Base-by-base conservation (phyloP, 2,329 filamentous ascomycete species). In the Penicillium sp. region DNA sequence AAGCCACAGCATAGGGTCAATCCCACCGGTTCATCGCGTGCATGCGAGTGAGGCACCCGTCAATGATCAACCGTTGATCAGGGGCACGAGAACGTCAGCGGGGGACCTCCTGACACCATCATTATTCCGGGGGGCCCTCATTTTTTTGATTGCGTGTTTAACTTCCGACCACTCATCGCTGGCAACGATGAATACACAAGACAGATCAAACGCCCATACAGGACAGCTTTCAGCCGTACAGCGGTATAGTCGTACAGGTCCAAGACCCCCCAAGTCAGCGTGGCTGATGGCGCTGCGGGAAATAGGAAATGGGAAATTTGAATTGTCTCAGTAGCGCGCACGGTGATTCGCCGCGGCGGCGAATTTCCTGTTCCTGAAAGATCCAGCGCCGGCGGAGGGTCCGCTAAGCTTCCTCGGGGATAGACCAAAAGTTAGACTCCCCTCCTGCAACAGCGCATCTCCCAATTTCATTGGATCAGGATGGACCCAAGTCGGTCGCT, bases 1-100 rank as follows among this genome's bases (percentile, higher is more conserved):
- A 46, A 53, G 37, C 45, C 19, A 52, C 49, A 35, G n/a, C 22
- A 25, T n/a, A 38, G 8, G 33, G 66, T 52, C 61, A 58, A 67
- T 68, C 66, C 57, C 60, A 59, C 55, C 35, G 42, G 65, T 68
- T 68, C 65, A 48, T 62, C 57, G 53, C 52, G 54, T 30, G 19
- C 22, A 38, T 52, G 26, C 3, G 16, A 28, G 13, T 22, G 19
- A 53, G 48, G 30, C 30, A 33, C n/a, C 35, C 42, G 30, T 25
- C 48, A 48, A 57, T 16, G 65, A 64, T 63, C 61, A 65, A 57
- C 66, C 19, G 49, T 49, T 68, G 65, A 68, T 67, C 66, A 69
- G 64, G 64, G 64, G 65, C 38, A 5, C 38, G 6, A 16, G 26
- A 28, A 6, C 16, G 28, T 46, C 13, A 42, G 40, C 13, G 43